Conservation (phyloP, 352 stramenopile genomes). For the Globisporangium apiculatum region DNA sequence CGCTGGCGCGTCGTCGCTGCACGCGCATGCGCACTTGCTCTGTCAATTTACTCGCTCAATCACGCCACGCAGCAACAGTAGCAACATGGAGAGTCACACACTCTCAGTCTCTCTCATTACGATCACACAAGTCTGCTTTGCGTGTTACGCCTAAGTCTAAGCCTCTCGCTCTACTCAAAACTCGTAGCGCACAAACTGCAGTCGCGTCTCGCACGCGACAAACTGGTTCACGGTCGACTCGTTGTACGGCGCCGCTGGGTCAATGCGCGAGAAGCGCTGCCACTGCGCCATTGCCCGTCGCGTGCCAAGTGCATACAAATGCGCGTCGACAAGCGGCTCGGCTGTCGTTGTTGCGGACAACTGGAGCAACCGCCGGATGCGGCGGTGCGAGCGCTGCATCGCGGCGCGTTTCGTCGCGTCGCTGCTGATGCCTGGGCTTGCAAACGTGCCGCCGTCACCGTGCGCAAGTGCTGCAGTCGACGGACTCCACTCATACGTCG, state of each 20-base stretch:
- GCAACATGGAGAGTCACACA: too few species aligned
- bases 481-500: conserved; percentile 48
- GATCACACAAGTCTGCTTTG: too few species aligned
- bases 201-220: conserved; percentile 37
- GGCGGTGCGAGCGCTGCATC: conserved; percentile 30
- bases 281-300: conserved; percentile 48
- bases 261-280: conserved; percentile 56
- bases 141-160: not conserved
- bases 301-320: conserved; percentile 36
- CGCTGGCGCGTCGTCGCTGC: too few species aligned
- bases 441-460: not conserved
- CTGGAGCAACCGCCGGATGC: conserved; percentile 57
- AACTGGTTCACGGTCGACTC: conserved; percentile 88
- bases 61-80: not conserved
- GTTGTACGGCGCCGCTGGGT: conserved; percentile 50
- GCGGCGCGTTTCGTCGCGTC: not conserved
- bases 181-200: conserved; percentile 60
- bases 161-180: conserved; percentile 2
- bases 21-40: too few species aligned
- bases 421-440: not conserved
- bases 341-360: conserved; percentile 30
- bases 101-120: too few species aligned
- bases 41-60: not conserved
- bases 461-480: conserved; percentile 17
- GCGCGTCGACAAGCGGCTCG: conserved; percentile 24